Evolutionary conservation across 2,329 filamentous ascomycete species (phyloP), one percentile per base, ranked within the genome.

Genomic region (Trichoderma koningiopsis): DNA sequence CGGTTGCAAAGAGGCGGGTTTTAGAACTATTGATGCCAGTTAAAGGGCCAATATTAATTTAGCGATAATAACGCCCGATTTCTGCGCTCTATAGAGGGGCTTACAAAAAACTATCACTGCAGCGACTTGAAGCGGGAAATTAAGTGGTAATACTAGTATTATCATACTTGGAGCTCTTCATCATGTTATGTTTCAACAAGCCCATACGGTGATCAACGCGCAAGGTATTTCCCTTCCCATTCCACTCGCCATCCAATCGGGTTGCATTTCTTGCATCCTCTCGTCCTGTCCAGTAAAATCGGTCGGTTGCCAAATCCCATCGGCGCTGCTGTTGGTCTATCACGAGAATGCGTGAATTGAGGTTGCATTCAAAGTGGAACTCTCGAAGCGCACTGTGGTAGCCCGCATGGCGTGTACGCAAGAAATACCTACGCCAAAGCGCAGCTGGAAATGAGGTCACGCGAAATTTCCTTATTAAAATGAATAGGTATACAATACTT

Each of bases 351-450:
- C 43, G 49, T 56, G 22, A 47, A 16, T 22, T 22, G 27, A 37
- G 29, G 63, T 67, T 59, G 16, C 63, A 67, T 35, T 22, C 22
- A 16, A 59, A 37, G 63, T 67, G 63, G 63, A 67, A 37, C 63
- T 59, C 61, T 59, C 61, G 33, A 49, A 37, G 22, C 27, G n/a
- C 43, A 47, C 27, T n/a, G 29, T 29, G 43, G n/a, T 29, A 16
- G 24, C 43, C 19, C 43, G 47, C 27, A n/a, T 14, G 57, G 19
- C 24, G 52, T 31, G 62, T 65, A 65, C 52, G 35, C 33, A 55
- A 37, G 33, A 16, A 35, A 35, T 35, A 35, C 11, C 33, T 31
- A 7, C 52, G 19, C 29, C 43, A 22, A 33, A n/a, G 31, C 13
- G 19, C 22, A 43, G 37, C n/a, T n/a, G 7, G 52, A 35, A 53